phyloP scores from a whole-genome alignment of 2,329 filamentous ascomycete species.

The Periconia sp. region DNA sequence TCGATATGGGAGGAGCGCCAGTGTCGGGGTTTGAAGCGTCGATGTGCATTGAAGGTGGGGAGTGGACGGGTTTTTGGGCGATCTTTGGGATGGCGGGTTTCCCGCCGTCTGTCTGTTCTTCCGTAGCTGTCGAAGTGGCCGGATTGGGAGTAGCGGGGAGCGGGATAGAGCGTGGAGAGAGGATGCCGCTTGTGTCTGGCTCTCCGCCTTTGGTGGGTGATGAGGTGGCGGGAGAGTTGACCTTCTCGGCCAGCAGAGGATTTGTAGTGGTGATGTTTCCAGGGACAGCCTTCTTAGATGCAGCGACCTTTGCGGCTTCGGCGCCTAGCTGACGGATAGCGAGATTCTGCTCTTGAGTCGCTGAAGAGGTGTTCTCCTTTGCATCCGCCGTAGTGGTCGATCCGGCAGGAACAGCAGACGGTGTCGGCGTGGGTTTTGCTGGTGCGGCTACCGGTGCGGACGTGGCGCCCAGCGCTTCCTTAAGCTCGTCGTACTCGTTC shows the following conservation, averaged over 20 bases:
- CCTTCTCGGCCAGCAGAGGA: conserved; percentile 42
- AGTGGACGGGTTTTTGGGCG: conserved; percentile 24
- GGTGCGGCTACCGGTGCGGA: conserved; percentile 38
- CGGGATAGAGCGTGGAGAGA: conserved; percentile 26
- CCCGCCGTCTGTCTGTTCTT: conserved; percentile 5
- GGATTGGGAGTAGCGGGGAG: conserved; percentile 25
- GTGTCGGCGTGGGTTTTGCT: conserved; percentile 27
- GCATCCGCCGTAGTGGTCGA: conserved; percentile 8
- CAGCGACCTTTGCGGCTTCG: conserved; percentile 44
- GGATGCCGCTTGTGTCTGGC: conserved; percentile 24
- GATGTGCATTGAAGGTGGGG: conserved; percentile 27
- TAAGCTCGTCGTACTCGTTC: conserved; percentile 98
- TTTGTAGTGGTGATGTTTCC: conserved; percentile 44
- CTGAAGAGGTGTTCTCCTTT: conserved; percentile 33
- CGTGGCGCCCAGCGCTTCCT: conserved; percentile 73
- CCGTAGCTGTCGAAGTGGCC: conserved; percentile 4
- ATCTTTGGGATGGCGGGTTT: conserved; percentile 22
- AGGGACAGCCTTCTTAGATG: conserved; percentile 41
- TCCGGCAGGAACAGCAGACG: background rate
- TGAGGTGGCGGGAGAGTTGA: conserved; percentile 27
- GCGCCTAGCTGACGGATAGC: conserved; percentile 44
- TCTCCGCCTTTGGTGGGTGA: conserved; percentile 35
- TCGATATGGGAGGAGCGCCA: conserved; percentile 23
- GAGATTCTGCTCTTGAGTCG: conserved; percentile 39
- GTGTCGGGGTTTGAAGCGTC: conserved; percentile 34